A percentile compares a stretch with the other conserved stretches of the same genome.
Conservation (phyloP, 352 stramenopile species). For the Globisporangium splendens region DNA sequence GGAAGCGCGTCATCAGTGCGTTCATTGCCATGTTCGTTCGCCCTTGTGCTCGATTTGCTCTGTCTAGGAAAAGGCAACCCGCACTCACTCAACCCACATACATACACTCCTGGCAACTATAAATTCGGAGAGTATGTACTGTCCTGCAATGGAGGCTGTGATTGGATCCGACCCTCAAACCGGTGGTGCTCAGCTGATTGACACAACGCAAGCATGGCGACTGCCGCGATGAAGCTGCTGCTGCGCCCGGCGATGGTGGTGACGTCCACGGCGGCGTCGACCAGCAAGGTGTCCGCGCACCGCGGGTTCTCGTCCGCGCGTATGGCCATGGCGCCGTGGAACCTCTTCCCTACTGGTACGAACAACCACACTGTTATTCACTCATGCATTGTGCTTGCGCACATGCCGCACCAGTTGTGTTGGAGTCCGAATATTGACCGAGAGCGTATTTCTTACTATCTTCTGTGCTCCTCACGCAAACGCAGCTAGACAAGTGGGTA, state of each 20-base stretch:
- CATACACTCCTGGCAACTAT: too few species aligned
- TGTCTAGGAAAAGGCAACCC: too few species aligned
- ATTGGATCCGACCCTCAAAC: neutral
- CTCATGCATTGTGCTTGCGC: neutral
- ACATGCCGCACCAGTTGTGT: neutral
- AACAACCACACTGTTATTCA: neutral
- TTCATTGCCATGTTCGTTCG: conserved; percentile 9
- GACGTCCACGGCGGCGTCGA: neutral
- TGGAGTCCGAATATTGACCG: neutral
- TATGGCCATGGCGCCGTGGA: conserved; percentile 20
- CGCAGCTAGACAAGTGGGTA: conserved; percentile 8
- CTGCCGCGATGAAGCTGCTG: conserved; percentile 16
- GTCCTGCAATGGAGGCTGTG: too few species aligned
- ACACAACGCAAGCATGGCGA: conserved; percentile 8
- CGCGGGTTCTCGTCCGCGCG: conserved; percentile 23
- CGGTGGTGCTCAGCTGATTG: conserved; percentile 1
- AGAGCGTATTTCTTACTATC: neutral
- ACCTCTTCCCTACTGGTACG: conserved; percentile 44
- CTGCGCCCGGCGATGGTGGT: conserved; percentile 2
- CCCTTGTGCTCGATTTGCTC: neutral
- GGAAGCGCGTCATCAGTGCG: conserved; percentile 47
- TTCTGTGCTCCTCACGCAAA: neutral
- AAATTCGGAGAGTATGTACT: too few species aligned
- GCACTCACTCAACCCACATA: too few species aligned
- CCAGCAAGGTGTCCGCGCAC: neutral